These are phyloP conservation scores for Lathyrus oleraceus DNA, from an alignment of 306 rosid species.

Conservation along the genomic window DNA sequence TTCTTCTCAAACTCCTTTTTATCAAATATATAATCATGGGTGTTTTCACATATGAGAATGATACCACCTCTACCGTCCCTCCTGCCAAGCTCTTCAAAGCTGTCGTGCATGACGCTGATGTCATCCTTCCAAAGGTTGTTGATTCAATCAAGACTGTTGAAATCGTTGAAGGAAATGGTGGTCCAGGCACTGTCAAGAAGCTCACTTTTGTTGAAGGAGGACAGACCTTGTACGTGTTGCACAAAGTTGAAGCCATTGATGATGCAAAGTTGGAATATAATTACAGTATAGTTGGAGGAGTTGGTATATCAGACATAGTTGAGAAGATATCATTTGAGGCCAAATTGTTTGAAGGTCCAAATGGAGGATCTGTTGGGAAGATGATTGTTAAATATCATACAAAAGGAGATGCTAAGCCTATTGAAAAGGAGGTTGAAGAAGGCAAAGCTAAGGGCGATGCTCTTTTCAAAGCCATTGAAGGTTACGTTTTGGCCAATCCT, in stretches of 20 bases:
- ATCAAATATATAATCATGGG: slow-evolving; percentile 44
- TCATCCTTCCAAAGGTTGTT: slow-evolving; percentile 40
- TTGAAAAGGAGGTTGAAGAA: slow-evolving; percentile 29
- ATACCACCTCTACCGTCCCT: slow-evolving; percentile 39
- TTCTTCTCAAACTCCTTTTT: not conserved
- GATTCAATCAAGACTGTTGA: slow-evolving; percentile 31
- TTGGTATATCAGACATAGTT: slow-evolving; percentile 1
- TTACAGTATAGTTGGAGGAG: slow-evolving; percentile 47
- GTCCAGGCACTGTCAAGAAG: slow-evolving; percentile 50
- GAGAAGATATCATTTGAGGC: slow-evolving; percentile 42
- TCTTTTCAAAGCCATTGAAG: slow-evolving; percentile 47
- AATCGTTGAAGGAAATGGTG: slow-evolving; percentile 45
- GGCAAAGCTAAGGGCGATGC: slow-evolving; percentile 44
- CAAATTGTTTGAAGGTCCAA: slow-evolving; percentile 32
- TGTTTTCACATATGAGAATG: slow-evolving; percentile 41
- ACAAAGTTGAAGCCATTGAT: slow-evolving; percentile 40
- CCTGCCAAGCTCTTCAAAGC: slow-evolving; percentile 51
- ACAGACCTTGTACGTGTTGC: slow-evolving; percentile 33
- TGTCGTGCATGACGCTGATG: slow-evolving; percentile 34
- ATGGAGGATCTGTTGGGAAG: slow-evolving; percentile 43
- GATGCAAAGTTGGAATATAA: slow-evolving; percentile 31
- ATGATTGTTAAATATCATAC: not conserved
- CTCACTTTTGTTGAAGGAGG: slow-evolving; percentile 37
- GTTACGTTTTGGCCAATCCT: slow-evolving; percentile 43
- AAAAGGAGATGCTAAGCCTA: slow-evolving; percentile 40